Evolutionary conservation across 2,329 filamentous ascomycete species (phyloP), one percentile per base, ranked within the genome.

Genomic region (Hymenoscyphus salicellus): DNA sequence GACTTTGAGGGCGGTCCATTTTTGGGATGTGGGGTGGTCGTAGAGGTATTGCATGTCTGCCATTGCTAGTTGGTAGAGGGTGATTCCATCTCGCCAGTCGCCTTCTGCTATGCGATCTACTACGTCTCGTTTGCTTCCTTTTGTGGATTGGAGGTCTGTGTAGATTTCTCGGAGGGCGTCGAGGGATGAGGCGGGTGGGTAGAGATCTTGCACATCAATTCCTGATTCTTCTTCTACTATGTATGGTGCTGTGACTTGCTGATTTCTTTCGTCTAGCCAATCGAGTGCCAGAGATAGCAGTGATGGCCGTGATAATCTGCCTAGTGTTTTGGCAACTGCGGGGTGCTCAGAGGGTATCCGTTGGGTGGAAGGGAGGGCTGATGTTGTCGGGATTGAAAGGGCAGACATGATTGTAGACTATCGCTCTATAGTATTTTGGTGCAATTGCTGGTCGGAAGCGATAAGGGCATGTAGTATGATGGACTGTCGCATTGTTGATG

Each of bases 261-360:
- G 80, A 68, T 90, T 88, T 68, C 82, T 80, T 58, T 89, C 85
- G 64, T 89, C 85, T 2, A 96, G 86, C 92, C 92, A 96, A 78
- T 89, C 84, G 26, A 93, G 82, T 0, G 85, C 89, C 8, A 96
- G 83, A 0, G 87, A 85, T 30, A 95, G 78, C 26, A 96, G 83
- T 0, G 90, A 87, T 57, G 87, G 80, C 60, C 92, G 87, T 1
- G 91, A 89, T 20, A 96, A 83, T 62, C 88, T 88, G 66, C 81
- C 83, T 58, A 96, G 82, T 49, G 84, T 82, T 75, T 90, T 92
- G 68, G 84, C 76, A 58, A 92, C 84, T 33, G 86, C 81, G 56
- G 84, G 80, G 73, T 89, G 89, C 65, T 84, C 80, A 8, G 89
- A 81, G 64, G 87, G 84, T 72, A 94, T 83, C 71, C 87, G 87